Base-by-base conservation (phyloP, 345 rosid species). In the Boechera retrofracta region DNA sequence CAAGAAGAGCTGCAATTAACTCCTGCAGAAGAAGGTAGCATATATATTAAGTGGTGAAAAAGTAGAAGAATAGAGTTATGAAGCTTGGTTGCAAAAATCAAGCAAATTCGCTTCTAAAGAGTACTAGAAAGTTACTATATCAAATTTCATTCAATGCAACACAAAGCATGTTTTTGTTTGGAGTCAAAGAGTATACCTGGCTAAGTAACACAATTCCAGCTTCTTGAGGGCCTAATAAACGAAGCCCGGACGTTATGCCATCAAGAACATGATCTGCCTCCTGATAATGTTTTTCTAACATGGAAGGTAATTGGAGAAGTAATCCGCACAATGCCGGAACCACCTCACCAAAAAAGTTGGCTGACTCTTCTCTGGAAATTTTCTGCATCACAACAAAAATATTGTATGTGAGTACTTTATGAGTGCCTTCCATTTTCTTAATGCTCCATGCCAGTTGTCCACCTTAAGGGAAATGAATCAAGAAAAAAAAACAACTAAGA, bases 161-260 rank as follows among this genome's bases (percentile, higher is more conserved):
- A 36, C 24, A 44, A 47, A 1, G 1, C 32, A 24, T 48, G 8
- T 36, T 28, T 65, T 13, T 58, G 35, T 29, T 51, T 57, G 24
- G 65, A 12, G 2, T 21, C 2, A 29, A 15, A 69, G 64, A 57
- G 28, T 24, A 49, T 65, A 89, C 98, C 93, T 91, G 96, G 75
- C 83, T 84, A 64, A 94, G 97, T 42, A 90, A 81, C 72, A 88
- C 97, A 10, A 86, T 72, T 58, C 97, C 94, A 21, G 87, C 82
- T 78, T 86, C 86, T 74, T 94, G 97, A 7, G 77, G 82, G 73
- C 79, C 81, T 75, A 94, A 72, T 38, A 91, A 10, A 9, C 87
- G 91, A 69, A 94, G 92, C 58, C 86, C 85, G 0, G 85, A 68
- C 28, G 64, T 51, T 56, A 79, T 35, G 47, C 74, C 81, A 41